Conservation (phyloP, 2,329 filamentous ascomycete species). For the Beauveria medogensis region DNA sequence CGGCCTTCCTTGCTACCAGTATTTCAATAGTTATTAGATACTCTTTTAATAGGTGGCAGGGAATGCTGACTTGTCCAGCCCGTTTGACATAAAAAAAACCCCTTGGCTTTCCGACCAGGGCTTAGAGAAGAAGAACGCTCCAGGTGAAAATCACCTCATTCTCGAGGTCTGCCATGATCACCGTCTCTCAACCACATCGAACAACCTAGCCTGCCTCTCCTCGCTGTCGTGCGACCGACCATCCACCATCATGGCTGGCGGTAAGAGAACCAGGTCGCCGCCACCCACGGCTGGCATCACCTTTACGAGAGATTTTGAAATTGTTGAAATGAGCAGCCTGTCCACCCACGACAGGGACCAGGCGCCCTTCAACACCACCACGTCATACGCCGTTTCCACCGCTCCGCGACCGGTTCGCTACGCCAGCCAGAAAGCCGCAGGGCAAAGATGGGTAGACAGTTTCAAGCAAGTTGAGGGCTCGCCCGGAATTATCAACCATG, state of each 20-base stretch:
- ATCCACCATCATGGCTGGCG: conserved; percentile 1
- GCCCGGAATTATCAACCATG: conserved; percentile 3
- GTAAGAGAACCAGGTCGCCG: conserved; percentile 3
- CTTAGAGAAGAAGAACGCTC: background rate
- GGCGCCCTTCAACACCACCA: background rate
- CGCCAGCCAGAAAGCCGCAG: conserved; percentile 7
- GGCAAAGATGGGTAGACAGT: conserved; percentile 10
- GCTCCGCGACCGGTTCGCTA: conserved; percentile 7
- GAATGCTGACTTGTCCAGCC: background rate
- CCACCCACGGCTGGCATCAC: conserved; percentile 9
- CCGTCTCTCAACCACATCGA: background rate
- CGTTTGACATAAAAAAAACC: background rate
- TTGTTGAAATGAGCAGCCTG: conserved; percentile 9
- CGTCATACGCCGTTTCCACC: conserved; percentile 5
- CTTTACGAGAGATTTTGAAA: conserved; percentile 9
- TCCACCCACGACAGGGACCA: conserved; percentile 5
- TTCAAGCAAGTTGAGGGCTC: conserved; percentile 5
- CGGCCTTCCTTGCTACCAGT: background rate
- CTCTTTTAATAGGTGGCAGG: background rate
- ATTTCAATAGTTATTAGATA: background rate
- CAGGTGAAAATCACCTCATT: background rate
- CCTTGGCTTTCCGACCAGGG: background rate
- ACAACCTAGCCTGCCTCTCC: background rate
- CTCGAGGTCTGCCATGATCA: background rate
- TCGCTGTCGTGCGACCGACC: background rate